Evolutionary conservation across 2,329 filamentous ascomycete genomes (phyloP).

Genomic region (Leptographium galeiforme): DNA sequence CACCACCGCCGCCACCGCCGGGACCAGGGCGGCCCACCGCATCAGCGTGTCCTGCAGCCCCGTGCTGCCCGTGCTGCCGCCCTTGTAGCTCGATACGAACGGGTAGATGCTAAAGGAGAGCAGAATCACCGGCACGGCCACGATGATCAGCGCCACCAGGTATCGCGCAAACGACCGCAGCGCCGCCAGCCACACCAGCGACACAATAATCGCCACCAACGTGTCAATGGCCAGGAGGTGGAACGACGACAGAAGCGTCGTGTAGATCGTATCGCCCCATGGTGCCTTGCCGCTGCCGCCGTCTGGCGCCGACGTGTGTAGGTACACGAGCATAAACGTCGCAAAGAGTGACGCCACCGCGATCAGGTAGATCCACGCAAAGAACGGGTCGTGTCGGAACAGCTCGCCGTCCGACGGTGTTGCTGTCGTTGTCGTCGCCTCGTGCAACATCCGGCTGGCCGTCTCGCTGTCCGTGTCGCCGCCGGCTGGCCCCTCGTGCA

Average conservation of each 20-base stretch:
- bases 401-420: constrained; percentile 48
- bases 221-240: constrained; percentile 86
- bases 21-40: constrained; percentile 74
- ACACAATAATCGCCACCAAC: constrained; percentile 75
- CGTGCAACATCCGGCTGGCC: constrained; percentile 8
- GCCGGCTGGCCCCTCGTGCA: constrained; percentile 21
- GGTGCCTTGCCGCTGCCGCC: constrained; percentile 41
- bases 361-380: constrained; percentile 81
- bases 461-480: constrained; percentile 21
- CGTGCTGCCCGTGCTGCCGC: constrained; percentile 52
- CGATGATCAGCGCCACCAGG: constrained; percentile 66
- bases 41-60: constrained; percentile 79
- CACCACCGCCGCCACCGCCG: constrained; percentile 55
- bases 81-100: constrained; percentile 78
- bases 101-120: constrained; percentile 86
- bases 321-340: constrained; percentile 76
- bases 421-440: constrained; percentile 30
- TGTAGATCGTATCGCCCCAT: constrained; percentile 89
- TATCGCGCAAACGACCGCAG: constrained; percentile 76
- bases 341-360: constrained; percentile 72
- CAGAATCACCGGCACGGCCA: constrained; percentile 75
- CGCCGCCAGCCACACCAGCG: constrained; percentile 78
- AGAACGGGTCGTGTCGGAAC: constrained; percentile 79
- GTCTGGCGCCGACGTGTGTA: constrained; percentile 64
- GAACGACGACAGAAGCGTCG: constrained; percentile 72